These are phyloP conservation scores for Naegleria gruberi DNA, from an alignment of 208 protist species.

Conservation along the genomic window DNA sequence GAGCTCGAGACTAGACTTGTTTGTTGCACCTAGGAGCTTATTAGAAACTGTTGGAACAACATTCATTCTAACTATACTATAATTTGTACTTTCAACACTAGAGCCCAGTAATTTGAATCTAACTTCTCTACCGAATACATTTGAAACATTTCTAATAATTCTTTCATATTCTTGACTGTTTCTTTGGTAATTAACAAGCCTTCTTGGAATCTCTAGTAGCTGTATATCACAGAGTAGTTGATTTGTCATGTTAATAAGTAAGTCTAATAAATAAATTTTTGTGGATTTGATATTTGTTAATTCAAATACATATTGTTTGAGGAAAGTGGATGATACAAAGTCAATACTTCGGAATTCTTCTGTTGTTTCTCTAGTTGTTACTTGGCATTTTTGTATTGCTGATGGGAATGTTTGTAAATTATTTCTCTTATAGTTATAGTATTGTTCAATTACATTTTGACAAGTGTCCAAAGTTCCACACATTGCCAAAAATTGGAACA, in stretches of 20 bases:
- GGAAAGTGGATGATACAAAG: not conserved
- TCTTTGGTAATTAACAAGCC: not conserved
- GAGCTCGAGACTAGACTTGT: not conserved
- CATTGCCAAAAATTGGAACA: not conserved
- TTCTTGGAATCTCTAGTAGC: not conserved
- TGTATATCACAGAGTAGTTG: not conserved
- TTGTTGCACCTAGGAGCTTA: not conserved
- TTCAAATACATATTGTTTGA: not conserved
- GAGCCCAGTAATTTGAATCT: not conserved
- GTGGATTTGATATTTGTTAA: not conserved
- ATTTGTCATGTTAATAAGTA: not conserved
- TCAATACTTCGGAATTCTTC: not conserved
- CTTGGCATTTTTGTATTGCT: not conserved
- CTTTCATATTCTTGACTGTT: not conserved
- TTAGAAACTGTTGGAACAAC: not conserved
- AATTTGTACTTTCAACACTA: not conserved
- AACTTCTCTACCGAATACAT: not conserved
- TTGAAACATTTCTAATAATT: not conserved
- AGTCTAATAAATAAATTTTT: not conserved
- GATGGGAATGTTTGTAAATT: not conserved
- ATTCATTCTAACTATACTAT: not conserved
- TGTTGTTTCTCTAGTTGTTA: not conserved
- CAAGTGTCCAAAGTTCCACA: not conserved
- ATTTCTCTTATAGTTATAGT: not conserved
- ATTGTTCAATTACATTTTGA: not conserved